These are phyloP conservation scores for Akanthomyces dipterigenus DNA, from an alignment of 2,329 filamentous ascomycete species.

Conservation along the genomic window DNA sequence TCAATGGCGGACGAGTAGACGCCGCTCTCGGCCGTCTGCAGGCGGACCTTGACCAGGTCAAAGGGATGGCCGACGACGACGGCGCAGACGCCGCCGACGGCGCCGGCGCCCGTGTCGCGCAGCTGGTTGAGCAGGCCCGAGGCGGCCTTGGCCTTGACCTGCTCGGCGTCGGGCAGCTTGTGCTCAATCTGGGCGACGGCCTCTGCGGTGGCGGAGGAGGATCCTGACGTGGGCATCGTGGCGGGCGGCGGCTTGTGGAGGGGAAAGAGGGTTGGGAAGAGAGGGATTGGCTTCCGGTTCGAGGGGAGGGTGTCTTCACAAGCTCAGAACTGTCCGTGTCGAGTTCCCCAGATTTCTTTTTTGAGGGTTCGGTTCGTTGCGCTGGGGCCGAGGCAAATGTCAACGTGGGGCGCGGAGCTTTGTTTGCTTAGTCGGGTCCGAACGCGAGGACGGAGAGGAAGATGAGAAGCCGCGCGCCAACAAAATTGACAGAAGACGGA, in stretches of 20 bases:
- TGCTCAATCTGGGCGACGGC: constrained; percentile 38
- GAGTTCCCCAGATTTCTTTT: background rate
- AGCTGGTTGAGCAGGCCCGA: constrained; percentile 45
- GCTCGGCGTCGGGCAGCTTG: constrained; percentile 33
- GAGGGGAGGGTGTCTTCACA: background rate
- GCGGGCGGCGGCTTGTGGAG: background rate
- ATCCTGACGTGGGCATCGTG: constrained; percentile 17
- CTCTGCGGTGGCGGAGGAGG: constrained; percentile 15
- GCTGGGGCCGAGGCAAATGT: background rate
- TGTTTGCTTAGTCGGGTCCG: background rate
- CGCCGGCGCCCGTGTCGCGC: constrained; percentile 80
- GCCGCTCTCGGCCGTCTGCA: constrained; percentile 92
- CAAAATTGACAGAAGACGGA: background rate
- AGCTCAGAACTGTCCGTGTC: background rate
- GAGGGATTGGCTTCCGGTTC: background rate
- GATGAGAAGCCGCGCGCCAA: too few relatives aligned
- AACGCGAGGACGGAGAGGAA: background rate
- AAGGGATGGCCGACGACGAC: constrained; percentile 95
- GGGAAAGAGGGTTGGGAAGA: background rate
- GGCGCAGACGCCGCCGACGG: constrained; percentile 88
- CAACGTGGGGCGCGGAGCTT: background rate
- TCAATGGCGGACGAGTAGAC: constrained; percentile 88
- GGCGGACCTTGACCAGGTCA: constrained; percentile 92
- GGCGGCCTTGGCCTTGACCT: constrained; percentile 28
- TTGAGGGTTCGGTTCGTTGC: background rate